phyloP scores from a whole-genome alignment of 805 yeast genomes.

The Saturnispora quitensis region DNA sequence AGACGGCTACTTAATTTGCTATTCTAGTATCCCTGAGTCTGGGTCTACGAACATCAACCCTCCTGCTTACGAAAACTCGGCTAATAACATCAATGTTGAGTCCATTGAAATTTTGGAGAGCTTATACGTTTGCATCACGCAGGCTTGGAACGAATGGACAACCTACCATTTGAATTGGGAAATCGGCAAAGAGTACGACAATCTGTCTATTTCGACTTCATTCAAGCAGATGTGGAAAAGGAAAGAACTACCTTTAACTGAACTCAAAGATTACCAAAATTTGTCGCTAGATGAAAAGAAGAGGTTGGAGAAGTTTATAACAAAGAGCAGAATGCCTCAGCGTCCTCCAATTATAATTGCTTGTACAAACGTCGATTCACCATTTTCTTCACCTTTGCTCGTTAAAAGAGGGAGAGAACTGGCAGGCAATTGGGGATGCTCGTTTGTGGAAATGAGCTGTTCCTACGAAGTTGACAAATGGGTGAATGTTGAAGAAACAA shows the following conservation, averaged over 20 bases:
- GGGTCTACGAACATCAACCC: constrained; percentile 21
- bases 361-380: constrained; percentile 53
- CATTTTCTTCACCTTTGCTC: constrained; percentile 50
- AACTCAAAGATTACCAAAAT: constrained; percentile 1
- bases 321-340: background rate
- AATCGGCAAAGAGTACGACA: constrained; percentile 58
- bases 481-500: constrained; percentile 44
- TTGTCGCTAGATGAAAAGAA: constrained; percentile 2
- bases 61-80: constrained; percentile 11
- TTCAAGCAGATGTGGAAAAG: constrained; percentile 49
- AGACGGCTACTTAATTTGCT: constrained; percentile 66
- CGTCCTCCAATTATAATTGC: constrained; percentile 61
- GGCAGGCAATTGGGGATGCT: constrained; percentile 55
- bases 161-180: constrained; percentile 49
- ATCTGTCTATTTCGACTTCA: constrained; percentile 49
- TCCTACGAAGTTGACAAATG: constrained; percentile 27
- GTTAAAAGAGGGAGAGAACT: constrained; percentile 48
- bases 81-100: background rate
- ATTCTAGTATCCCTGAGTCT: constrained; percentile 57
- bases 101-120: constrained; percentile 32
- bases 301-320: background rate
- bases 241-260: constrained; percentile 17
- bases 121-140: constrained; percentile 49
- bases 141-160: constrained; percentile 66
- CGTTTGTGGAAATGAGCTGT: constrained; percentile 56